Percentiles rank a stretch among this genome's conserved stretches.
Evolutionary conservation across 495 filamentous ascomycete genomes (phyloP).

Genomic region (Hyaloscypha bicolor): DNA sequence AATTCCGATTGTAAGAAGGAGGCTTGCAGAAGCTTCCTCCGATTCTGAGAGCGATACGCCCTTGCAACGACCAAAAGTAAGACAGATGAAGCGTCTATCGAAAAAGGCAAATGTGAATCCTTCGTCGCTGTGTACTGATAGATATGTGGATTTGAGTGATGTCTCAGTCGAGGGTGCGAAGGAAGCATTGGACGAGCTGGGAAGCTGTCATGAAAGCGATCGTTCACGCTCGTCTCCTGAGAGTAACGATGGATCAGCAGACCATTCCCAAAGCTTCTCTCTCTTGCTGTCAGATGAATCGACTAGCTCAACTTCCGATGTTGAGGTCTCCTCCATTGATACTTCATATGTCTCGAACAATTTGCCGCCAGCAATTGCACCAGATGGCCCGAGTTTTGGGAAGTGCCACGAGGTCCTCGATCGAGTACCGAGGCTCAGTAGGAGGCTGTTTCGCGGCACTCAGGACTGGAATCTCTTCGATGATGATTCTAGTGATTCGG

Average conservation of each 20-base stretch:
- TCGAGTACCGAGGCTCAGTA: conserved; percentile 7
- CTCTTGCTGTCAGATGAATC: neutral
- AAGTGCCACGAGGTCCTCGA: neutral
- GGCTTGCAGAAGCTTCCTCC: neutral
- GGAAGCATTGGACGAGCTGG: neutral
- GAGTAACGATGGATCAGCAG: neutral
- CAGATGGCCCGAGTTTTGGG: neutral
- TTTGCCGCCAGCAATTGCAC: neutral
- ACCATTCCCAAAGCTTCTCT: neutral
- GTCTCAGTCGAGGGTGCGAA: neutral
- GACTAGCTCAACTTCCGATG: neutral
- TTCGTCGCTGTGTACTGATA: neutral
- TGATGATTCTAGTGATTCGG: neutral
- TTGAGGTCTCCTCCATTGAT: neutral
- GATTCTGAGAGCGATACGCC: conserved; percentile 19
- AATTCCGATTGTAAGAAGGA: neutral
- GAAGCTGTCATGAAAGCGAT: neutral
- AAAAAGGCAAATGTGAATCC: neutral
- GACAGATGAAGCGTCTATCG: neutral
- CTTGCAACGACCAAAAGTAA: conserved; percentile 13
- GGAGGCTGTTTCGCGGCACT: neutral
- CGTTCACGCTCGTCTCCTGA: neutral
- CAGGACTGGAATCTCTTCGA: conserved; percentile 8
- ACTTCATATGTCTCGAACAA: neutral
- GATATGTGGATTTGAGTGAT: neutral